Conservation (phyloP, 306 rosid species). For the Fragaria nilgerrensis region DNA sequence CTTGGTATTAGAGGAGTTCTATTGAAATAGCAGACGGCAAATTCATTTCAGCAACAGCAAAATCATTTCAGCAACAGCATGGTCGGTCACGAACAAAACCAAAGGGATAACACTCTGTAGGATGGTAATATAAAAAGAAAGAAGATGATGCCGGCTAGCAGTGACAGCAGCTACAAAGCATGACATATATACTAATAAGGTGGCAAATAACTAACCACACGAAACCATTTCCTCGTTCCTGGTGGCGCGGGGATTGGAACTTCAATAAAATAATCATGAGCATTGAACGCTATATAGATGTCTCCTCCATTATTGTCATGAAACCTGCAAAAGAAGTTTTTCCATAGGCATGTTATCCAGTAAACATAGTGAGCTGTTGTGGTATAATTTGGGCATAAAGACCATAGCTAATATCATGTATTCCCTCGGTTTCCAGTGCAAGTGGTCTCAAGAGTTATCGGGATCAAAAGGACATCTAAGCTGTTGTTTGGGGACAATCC, state of each 20-base stretch:
- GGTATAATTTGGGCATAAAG: neutral
- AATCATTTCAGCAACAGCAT: neutral
- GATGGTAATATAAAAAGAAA: neutral
- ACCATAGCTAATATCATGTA: neutral
- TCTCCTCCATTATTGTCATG: conserved; percentile 72
- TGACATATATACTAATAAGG: neutral
- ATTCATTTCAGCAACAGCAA: neutral
- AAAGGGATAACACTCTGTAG: neutral
- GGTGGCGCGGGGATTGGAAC: conserved; percentile 66
- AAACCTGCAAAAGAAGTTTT: conserved; percentile 48
- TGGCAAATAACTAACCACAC: conserved; percentile 72
- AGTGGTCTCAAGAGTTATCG: neutral
- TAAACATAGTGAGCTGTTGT: neutral
- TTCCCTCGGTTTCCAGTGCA: neutral
- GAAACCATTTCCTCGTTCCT: conserved; percentile 60
- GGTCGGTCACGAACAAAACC: neutral
- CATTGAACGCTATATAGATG: conserved; percentile 86
- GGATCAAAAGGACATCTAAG: neutral
- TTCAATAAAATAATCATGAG: conserved; percentile 60
- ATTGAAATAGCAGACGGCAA: neutral
- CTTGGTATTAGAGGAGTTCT: neutral
- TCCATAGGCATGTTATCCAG: neutral
- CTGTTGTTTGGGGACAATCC: neutral
- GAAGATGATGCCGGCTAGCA: neutral
- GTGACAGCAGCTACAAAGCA: neutral